Evolutionary conservation across 2,329 filamentous ascomycete species (phyloP), one percentile per base, ranked within the genome.

Genomic region (Didymosphaeria variabile): DNA sequence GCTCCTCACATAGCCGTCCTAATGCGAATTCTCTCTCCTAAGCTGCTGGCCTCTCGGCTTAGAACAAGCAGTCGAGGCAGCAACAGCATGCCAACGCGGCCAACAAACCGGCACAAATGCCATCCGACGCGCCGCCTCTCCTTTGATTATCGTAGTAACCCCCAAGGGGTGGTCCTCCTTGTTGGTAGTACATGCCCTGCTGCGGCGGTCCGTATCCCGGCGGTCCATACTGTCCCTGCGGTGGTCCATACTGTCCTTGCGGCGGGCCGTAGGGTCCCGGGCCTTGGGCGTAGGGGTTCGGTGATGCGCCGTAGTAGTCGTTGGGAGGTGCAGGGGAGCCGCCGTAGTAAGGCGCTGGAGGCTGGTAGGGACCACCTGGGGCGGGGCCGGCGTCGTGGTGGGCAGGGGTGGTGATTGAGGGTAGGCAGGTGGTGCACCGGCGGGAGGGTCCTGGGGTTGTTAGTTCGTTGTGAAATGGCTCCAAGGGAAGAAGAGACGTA

Each of bases 61-160:
- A 84, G 66, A 84, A 83, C 69, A 85, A 69, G 62, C 81, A 78
- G 65, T 85, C 83, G 74, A 85, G 77, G 76, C 83, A 85, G 67
- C 83, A 85, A 66, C 83, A 85, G 67, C 82, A 84, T 40, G 83
- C 82, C 71, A 84, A 63, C 57, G 75, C 77, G 10, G 78, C 83
- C 61, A 82, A 70, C 46, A 82, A 64, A 17, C 77, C 82, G 3
- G 79, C 79, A 40, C 81, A 75, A 36, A 83, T 70, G 1, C 82
- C 82, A 4, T 73, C 76, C 26, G 68, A 60, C n/a, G 58, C 72
- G 17, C 72, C 69, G 12, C 73, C 58, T 46, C 63, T 73, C 63
- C 64, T 73, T n/a, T 69, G 64, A 59, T 79, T 74, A 36, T 75
- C 66, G 55, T 80, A 80, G 60, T 81, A 79, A 6, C 80, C 80